Base-by-base conservation (phyloP, 768 basidiomycete species). In the Trichaptum fuscoviolaceum region DNA sequence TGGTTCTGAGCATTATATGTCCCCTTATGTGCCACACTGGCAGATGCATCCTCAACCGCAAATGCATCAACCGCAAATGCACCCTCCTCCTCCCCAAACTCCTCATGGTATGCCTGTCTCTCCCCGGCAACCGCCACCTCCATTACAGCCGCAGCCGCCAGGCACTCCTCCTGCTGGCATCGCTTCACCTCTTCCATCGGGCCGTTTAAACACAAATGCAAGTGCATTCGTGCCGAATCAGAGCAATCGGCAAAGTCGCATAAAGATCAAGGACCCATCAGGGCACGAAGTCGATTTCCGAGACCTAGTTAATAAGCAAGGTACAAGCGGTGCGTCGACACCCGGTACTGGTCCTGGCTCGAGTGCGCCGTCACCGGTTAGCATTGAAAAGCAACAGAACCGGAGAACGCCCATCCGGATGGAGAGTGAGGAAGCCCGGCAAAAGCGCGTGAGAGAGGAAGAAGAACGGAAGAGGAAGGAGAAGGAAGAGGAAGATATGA, bases 91-190 rank as follows among this genome's bases (percentile, higher is more conserved):
- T 34, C 77, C 79, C 35, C 87, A 76, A 64, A 81, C 80, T 20
- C 82, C 83, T 7, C 79, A 82, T 61, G 82, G 75, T n/a, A 72
- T 78, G 66, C 80, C 78, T 62, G 72, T 77, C 34, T 91, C 91
- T 18, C 90, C 91, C 42, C 85, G 89, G 69, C 87, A 83, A 71
- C 84, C 81, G 35, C 80, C 83, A 62, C 80, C 79, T 15, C 77
- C 71, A 5, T 34, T 34, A 25, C 59, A 25, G 62, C 71, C 89
- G 20, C 87, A 85, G 70, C 75, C 78, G 5, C 87, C 90, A 15
- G 85, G 84, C 34, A 92, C 91, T 1, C 89, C 91, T n/a, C 89
- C 87, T 1, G 59, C 78, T 84, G 75, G 80, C 23, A 77, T 89
- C 12, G 84, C 88, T 0, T 88, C 89, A 4, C 87, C 90, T 1